These are phyloP conservation scores for Harrya chromipes DNA, from an alignment of 768 basidiomycete species.

Conservation along the genomic window DNA sequence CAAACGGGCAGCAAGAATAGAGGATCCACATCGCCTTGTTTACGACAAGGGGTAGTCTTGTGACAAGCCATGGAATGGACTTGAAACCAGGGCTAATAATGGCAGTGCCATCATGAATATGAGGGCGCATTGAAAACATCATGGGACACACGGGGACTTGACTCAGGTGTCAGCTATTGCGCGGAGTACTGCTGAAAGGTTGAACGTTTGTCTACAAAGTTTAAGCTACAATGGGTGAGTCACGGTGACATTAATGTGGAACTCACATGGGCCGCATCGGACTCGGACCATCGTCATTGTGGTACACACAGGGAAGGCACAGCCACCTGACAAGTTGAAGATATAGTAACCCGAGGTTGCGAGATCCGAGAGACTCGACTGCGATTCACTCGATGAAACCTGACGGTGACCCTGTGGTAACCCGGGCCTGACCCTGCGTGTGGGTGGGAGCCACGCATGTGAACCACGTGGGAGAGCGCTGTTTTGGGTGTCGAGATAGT, in stretches of 20 bases:
- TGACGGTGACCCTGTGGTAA: not conserved
- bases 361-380: constrained; percentile 2
- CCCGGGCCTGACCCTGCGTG: constrained; percentile 10
- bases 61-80: too few relatives aligned
- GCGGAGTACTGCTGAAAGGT: not conserved
- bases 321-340: constrained; percentile 7
- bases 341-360: constrained; percentile 16
- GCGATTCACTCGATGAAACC: constrained; percentile 10
- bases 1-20: not conserved
- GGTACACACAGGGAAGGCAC: constrained; percentile 2
- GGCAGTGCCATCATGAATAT: not conserved
- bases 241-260: constrained; percentile 11
- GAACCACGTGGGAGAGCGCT: constrained; percentile 25
- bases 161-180: not conserved
- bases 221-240: constrained; percentile 16
- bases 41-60: constrained; percentile 5
- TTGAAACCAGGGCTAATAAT: constrained; percentile 18
- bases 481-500: constrained; percentile 17
- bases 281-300: not conserved
- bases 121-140: not conserved
- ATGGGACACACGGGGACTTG: not conserved
- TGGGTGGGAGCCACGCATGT: constrained; percentile 22
- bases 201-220: not conserved
- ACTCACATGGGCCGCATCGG: not conserved
- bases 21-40: not conserved